phyloP scores from a whole-genome alignment of 805 yeast species.

The Kodamaea fukazawae region DNA sequence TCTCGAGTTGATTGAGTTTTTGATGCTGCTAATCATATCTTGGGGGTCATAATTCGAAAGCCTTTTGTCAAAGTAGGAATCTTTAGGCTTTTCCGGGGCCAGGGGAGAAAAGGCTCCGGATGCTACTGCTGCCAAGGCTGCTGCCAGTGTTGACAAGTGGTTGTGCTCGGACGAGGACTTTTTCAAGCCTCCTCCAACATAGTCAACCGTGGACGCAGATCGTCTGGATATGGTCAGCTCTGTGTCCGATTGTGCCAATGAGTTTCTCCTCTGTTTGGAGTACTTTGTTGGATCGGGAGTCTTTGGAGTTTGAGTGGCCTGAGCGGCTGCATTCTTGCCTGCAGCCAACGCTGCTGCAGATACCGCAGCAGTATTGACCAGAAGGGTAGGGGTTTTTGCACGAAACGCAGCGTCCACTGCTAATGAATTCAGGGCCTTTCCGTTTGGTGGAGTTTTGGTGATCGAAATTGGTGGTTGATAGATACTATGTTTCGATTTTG shows the following conservation, averaged over 20 bases:
- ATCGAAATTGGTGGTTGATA: too few relatives aligned
- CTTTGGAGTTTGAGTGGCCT: neutral
- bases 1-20: slow-evolving; percentile 26
- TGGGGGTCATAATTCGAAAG: slow-evolving; percentile 25
- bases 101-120: neutral
- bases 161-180: neutral
- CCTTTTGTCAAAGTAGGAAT: slow-evolving; percentile 5
- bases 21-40: slow-evolving; percentile 31
- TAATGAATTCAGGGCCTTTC: neutral
- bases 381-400: slow-evolving; percentile 1
- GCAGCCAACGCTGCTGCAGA: slow-evolving; percentile 5
- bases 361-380: slow-evolving; percentile 3
- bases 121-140: slow-evolving; percentile 10
- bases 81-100: too few relatives aligned
- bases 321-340: slow-evolving; percentile 3
- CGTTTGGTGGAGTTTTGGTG: too few relatives aligned
- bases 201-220: slow-evolving; percentile 2
- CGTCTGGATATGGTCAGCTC: slow-evolving; percentile 1
- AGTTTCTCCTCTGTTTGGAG: slow-evolving; percentile 2
- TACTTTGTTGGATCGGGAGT: neutral
- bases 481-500: neutral
- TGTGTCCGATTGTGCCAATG: slow-evolving; percentile 1
- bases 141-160: slow-evolving; percentile 6
- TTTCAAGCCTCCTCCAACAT: neutral
- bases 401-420: slow-evolving; percentile 7